These are phyloP conservation scores for Cyberlindnera veronae DNA, from an alignment of 805 yeast genomes.

Conservation along the genomic window DNA sequence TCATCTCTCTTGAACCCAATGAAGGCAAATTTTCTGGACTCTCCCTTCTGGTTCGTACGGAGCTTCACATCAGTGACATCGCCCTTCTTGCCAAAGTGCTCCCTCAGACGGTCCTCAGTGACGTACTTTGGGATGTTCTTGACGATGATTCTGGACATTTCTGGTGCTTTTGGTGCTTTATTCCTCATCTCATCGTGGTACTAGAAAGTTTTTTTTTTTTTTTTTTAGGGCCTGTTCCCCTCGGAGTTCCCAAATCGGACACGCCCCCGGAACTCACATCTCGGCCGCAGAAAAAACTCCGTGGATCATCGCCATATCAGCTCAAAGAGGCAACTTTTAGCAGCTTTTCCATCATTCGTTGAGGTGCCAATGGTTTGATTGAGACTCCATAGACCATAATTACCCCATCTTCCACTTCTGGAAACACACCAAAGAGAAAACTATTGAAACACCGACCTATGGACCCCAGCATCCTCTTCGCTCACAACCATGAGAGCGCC, in stretches of 20 bases:
- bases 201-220: no score
- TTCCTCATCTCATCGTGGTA: no score
- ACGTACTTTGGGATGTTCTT: constrained; percentile 81
- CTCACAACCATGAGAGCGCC: constrained; percentile 6
- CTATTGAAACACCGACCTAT: constrained; percentile 8
- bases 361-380: neutral
- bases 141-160: constrained; percentile 90
- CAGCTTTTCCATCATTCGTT: no score
- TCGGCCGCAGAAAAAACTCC: no score
- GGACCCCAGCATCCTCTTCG: constrained; percentile 26
- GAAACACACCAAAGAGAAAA: neutral
- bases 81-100: constrained; percentile 58
- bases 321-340: no score
- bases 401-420: neutral
- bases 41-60: constrained; percentile 76
- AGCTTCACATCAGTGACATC: constrained; percentile 86
- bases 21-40: constrained; percentile 90
- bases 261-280: no score
- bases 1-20: constrained; percentile 72
- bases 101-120: constrained; percentile 66
- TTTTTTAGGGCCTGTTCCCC: no score
- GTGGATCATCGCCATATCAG: no score
- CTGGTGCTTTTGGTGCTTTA: no score
- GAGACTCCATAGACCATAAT: neutral
- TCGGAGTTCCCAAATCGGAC: no score